phyloP scores from a whole-genome alignment of 768 basidiomycete genomes.

The Pluteus cervinus region DNA sequence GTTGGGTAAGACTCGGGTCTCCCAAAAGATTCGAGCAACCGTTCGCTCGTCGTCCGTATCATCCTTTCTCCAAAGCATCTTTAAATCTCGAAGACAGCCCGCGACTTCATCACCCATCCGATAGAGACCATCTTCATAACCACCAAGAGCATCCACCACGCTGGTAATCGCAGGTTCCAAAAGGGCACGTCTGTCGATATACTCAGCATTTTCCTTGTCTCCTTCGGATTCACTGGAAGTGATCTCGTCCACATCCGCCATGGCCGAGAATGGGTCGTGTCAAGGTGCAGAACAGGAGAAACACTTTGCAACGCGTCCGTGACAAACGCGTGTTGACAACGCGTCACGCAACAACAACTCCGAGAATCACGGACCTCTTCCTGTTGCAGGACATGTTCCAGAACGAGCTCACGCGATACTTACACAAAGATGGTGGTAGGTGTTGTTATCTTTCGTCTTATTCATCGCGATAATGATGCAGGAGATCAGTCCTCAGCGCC shows the following conservation, averaged over 20 bases:
- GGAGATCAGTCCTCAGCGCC: no score
- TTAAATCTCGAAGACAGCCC: conserved; percentile 89
- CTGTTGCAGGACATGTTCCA: no score
- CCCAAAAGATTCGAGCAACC: conserved; percentile 88
- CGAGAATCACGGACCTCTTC: no score
- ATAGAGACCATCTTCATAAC: conserved; percentile 60
- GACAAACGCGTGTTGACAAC: no score
- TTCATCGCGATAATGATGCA: no score
- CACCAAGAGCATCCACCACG: conserved; percentile 79
- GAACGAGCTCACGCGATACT: no score
- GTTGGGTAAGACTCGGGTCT: conserved; percentile 78
- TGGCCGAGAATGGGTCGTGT: no score
- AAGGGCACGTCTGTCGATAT: conserved; percentile 41
- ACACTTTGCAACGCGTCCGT: no score
- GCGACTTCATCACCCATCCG: conserved; percentile 75
- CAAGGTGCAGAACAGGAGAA: no score
- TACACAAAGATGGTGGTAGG: no score
- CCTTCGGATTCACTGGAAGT: conserved; percentile 22
- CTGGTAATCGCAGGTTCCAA: conserved; percentile 64
- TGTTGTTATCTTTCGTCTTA: no score
- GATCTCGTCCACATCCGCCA: conserved; percentile 31
- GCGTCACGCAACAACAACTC: no score
- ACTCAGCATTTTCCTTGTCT: conserved; percentile 12
- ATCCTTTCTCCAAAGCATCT: conserved; percentile 93
- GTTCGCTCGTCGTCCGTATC: conserved; percentile 96